A percentile compares a stretch with the other conserved stretches of the same genome.
Conservation (phyloP, 805 yeast genomes). For the Wickerhamiella galacta region DNA sequence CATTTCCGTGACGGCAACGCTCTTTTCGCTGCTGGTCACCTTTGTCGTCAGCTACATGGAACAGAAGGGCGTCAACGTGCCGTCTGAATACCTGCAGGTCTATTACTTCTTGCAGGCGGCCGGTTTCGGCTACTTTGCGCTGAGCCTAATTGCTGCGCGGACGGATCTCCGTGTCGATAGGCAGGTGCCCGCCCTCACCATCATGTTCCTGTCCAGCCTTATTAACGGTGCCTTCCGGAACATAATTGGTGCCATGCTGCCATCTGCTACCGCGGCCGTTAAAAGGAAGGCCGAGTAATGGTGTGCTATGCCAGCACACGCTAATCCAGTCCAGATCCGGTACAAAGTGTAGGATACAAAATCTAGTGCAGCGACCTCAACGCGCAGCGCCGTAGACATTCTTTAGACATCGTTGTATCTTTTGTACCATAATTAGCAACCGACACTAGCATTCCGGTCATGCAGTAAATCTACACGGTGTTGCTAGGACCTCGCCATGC, state of each 20-base stretch:
- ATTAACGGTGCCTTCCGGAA: slow-evolving; percentile 13
- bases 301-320: no score
- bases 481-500: no score
- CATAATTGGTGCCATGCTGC: slow-evolving; percentile 7
- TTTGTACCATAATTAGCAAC: no score
- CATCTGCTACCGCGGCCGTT: no score
- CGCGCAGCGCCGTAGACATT: no score
- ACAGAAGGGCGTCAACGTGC: slow-evolving; percentile 14
- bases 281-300: no score
- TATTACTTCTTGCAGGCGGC: slow-evolving; percentile 15
- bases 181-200: slow-evolving; percentile 4
- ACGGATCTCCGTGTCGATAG: slow-evolving; percentile 3
- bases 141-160: slow-evolving; percentile 9
- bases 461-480: no score
- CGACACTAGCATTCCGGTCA: no score
- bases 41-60: slow-evolving; percentile 15
- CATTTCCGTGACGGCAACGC: slow-evolving; percentile 8
- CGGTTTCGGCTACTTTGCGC: slow-evolving; percentile 12
- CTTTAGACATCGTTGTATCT: no score
- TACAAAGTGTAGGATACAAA: no score
- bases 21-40: slow-evolving; percentile 7
- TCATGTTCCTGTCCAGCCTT: slow-evolving; percentile 13
- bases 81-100: slow-evolving; percentile 12
- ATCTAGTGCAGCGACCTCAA: no score
- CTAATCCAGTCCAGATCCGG: no score